phyloP scores from a whole-genome alignment of 371 early-diverging fungal species.

The Coemansia sp. region DNA sequence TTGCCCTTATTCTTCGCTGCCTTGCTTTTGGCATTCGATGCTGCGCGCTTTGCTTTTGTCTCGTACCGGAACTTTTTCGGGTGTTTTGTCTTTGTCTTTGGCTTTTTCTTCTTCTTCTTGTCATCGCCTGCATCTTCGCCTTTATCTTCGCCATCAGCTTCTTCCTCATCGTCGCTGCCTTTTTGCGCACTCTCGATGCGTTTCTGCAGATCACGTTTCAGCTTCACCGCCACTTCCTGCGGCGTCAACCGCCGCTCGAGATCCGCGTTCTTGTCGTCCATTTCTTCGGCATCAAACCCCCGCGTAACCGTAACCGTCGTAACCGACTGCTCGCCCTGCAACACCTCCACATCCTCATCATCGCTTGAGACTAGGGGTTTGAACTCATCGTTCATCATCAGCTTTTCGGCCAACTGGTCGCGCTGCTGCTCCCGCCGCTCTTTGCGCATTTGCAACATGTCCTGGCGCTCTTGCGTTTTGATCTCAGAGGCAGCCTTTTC shows the following conservation, averaged over 20 bases:
- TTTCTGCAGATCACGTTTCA: constrained; percentile 11
- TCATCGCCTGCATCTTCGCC: neutral
- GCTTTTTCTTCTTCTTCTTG: neutral
- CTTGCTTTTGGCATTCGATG: neutral
- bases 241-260: constrained; percentile 37
- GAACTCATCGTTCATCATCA: constrained; percentile 13
- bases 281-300: constrained; percentile 57
- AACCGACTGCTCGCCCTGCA: constrained; percentile 58
- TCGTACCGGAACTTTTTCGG: constrained; percentile 44
- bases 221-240: constrained; percentile 21
- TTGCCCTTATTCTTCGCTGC: neutral
- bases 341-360: constrained; percentile 54
- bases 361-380: constrained; percentile 35
- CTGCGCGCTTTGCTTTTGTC: constrained; percentile 43
- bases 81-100: neutral
- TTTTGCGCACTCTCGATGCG: neutral
- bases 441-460: constrained; percentile 50
- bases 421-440: constrained; percentile 54
- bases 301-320: constrained; percentile 74
- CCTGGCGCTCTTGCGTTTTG: constrained; percentile 31
- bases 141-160: neutral
- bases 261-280: constrained; percentile 11
- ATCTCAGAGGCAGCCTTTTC: constrained; percentile 53
- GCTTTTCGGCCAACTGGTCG: constrained; percentile 54
- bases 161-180: neutral